phyloP scores from a whole-genome alignment of 441 rosid genomes.

The Mallotus repandus region DNA sequence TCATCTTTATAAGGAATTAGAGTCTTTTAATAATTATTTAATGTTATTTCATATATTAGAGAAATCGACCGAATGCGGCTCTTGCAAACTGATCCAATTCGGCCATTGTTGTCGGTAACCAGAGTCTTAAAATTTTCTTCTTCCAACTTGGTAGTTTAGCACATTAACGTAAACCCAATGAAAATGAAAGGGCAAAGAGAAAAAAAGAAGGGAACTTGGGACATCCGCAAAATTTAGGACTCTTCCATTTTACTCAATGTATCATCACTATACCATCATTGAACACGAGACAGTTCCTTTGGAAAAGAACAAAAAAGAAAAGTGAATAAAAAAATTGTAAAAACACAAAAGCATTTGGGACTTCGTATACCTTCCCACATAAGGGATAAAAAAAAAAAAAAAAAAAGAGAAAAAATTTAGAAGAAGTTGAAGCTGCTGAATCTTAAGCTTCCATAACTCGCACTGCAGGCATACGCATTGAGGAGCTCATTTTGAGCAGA shows the following conservation, averaged over 20 bases:
- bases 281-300: constrained; percentile 16
- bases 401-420: not conserved
- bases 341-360: constrained; percentile 12
- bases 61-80: no score
- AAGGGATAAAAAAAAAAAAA: not conserved
- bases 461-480: constrained; percentile 35
- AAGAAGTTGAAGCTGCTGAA: constrained; percentile 39
- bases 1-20: no score
- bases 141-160: no score
- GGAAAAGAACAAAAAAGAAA: not conserved
- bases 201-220: not conserved
- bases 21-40: no score
- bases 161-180: no score
- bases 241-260: constrained; percentile 10
- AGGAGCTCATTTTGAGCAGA: constrained; percentile 48
- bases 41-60: no score
- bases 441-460: constrained; percentile 35
- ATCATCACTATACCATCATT: constrained; percentile 1
- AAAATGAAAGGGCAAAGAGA: no score
- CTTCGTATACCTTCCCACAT: not conserved
- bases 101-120: no score
- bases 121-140: no score
- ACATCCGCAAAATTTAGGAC: constrained; percentile 7
- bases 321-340: not conserved
- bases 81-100: no score